phyloP scores from a whole-genome alignment of 1,284 basidiomycete genomes.

The Pholiota adiposa region DNA sequence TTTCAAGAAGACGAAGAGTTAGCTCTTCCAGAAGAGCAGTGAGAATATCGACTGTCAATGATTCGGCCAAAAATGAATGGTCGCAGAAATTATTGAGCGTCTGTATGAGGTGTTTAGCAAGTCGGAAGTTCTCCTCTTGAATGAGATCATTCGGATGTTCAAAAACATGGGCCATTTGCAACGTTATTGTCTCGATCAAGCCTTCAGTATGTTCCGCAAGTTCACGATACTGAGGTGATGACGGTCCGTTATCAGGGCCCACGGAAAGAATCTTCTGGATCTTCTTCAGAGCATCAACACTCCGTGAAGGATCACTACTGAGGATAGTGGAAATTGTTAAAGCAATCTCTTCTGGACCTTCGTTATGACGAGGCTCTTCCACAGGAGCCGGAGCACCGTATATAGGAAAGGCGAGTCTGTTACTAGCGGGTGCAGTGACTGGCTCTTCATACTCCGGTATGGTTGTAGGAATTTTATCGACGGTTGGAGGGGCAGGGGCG shows the following conservation, averaged over 20 bases:
- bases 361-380: conserved; percentile 23
- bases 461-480: conserved; percentile 1
- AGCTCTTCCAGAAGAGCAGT: conserved; percentile 85
- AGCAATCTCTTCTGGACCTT: conserved; percentile 64
- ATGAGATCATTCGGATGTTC: conserved; percentile 76
- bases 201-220: conserved; percentile 85
- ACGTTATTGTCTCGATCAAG: conserved; percentile 85
- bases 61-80: conserved; percentile 80
- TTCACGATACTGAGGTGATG: conserved; percentile 71
- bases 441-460: conserved; percentile 7
- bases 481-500: conserved; percentile 13
- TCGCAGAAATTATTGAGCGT: conserved; percentile 93
- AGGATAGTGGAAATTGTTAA: conserved; percentile 83
- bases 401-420: conserved; percentile 13
- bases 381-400: neutral
- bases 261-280: conserved; percentile 83
- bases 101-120: conserved; percentile 96
- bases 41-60: conserved; percentile 79
- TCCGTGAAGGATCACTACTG: conserved; percentile 82
- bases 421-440: conserved; percentile 5
- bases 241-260: conserved; percentile 72
- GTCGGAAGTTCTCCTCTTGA: conserved; percentile 79
- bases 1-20: conserved; percentile 87
- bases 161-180: conserved; percentile 90
- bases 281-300: conserved; percentile 94